Evolutionary conservation across 176 grass and related monocot species (phyloP).

Genomic region (Melocanna baccifera): DNA sequence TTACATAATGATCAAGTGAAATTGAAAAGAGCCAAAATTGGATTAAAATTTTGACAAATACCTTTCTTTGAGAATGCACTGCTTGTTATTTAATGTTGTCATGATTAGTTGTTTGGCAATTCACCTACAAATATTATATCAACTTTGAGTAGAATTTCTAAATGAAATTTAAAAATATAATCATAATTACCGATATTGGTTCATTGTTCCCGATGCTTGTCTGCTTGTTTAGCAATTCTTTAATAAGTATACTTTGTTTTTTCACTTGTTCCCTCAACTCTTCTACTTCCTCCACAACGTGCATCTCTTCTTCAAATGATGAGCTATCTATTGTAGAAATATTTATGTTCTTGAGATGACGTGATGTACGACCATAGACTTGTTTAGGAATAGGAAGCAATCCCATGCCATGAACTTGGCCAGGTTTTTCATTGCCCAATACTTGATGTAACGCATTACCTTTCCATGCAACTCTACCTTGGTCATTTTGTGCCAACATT

Average conservation of each 20-base stretch:
- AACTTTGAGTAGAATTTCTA: neutral
- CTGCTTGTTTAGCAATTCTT: neutral
- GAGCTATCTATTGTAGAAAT: neutral
- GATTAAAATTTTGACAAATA: neutral
- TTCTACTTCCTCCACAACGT: too few species aligned
- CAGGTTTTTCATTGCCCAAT: neutral
- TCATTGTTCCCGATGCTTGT: neutral
- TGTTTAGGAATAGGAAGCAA: too few species aligned
- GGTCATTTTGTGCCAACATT: too few species aligned
- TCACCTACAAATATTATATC: neutral
- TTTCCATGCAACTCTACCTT: neutral
- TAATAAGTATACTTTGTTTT: neutral
- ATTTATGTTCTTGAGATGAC: neutral
- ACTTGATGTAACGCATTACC: too few species aligned
- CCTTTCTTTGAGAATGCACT: neutral
- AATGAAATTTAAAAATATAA: neutral
- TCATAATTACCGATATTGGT: neutral
- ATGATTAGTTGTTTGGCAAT: neutral
- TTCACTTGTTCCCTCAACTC: too few species aligned
- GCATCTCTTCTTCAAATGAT: too few species aligned
- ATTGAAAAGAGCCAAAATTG: neutral
- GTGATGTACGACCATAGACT: too few species aligned
- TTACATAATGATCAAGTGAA: neutral
- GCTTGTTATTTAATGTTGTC: neutral
- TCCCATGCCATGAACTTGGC: too few species aligned